A percentile compares a stretch with the other conserved stretches of the same genome.
These are phyloP conservation scores for Colletotrichum tropicicola DNA, from an alignment of 2,329 filamentous ascomycete species.

Conservation along the genomic window DNA sequence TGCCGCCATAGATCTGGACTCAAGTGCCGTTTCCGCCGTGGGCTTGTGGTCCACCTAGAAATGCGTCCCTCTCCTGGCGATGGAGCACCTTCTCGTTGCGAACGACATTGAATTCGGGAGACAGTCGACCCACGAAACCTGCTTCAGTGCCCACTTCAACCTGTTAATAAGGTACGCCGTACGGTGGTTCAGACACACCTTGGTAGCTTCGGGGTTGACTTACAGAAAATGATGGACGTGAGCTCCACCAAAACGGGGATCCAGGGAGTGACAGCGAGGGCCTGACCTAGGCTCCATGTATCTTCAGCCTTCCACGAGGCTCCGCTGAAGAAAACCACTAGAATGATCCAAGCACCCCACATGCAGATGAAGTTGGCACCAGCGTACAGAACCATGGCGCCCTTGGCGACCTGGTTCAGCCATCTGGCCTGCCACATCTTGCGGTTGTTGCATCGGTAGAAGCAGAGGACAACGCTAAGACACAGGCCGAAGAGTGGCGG, in stretches of 20 bases:
- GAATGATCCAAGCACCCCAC: constrained; percentile 19
- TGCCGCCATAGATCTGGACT: no score
- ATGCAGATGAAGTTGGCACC: constrained; percentile 17
- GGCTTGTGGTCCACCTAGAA: background rate
- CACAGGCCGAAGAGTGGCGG: constrained; percentile 28
- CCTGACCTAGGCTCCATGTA: constrained; percentile 17
- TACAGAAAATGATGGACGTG: constrained; percentile 1
- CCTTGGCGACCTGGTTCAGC: background rate
- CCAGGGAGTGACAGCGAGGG: constrained; percentile 15
- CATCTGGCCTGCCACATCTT: constrained; percentile 22
- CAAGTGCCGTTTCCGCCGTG: background rate
- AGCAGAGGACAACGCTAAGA: constrained; percentile 17
- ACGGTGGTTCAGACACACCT: no score
- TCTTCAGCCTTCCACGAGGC: background rate
- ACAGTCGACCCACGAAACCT: constrained; percentile 6
- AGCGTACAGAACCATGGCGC: constrained; percentile 4
- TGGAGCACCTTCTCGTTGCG: background rate
- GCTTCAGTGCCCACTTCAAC: background rate
- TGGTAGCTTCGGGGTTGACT: background rate
- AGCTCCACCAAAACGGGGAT: constrained; percentile 9
- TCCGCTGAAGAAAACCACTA: constrained; percentile 1
- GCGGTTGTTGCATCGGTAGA: constrained; percentile 22
- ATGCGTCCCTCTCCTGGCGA: background rate
- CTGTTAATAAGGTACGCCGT: no score
- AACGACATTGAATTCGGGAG: constrained; percentile 2